A percentile compares a stretch with the other conserved stretches of the same genome.
These are phyloP conservation scores for Osmanthus fragrans DNA, from an alignment of 257 asterid genomes.

Conservation along the genomic window DNA sequence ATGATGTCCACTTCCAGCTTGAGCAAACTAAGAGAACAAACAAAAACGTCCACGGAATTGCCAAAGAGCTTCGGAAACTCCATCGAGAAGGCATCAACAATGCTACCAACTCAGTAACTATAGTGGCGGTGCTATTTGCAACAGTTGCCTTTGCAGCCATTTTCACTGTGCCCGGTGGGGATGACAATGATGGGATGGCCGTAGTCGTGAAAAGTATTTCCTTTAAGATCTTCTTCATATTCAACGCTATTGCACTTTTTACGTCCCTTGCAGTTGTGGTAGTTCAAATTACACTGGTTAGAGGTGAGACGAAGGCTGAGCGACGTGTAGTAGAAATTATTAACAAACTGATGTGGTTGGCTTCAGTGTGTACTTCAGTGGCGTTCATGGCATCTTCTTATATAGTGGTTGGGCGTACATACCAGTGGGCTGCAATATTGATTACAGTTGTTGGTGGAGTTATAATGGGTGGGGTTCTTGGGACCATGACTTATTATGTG, in stretches of 20 bases:
- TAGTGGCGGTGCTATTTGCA: conserved; percentile 64
- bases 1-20: conserved; percentile 60
- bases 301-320: conserved; percentile 57
- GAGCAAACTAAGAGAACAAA: conserved; percentile 57
- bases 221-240: conserved; percentile 56
- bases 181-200: conserved; percentile 38
- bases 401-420: conserved; percentile 53
- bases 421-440: conserved; percentile 46
- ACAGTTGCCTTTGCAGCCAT: conserved; percentile 68
- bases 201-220: conserved; percentile 40
- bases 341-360: conserved; percentile 69
- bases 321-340: conserved; percentile 51
- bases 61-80: conserved; percentile 59
- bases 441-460: conserved; percentile 49
- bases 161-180: conserved; percentile 66
- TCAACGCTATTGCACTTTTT: conserved; percentile 55
- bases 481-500: conserved; percentile 61
- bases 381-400: conserved; percentile 61
- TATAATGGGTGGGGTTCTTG: conserved; percentile 55
- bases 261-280: conserved; percentile 63
- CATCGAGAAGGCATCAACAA: conserved; percentile 60
- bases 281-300: conserved; percentile 53
- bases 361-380: conserved; percentile 55
- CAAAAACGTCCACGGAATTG: conserved; percentile 52
- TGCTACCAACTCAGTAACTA: conserved; percentile 63